phyloP scores from a whole-genome alignment of 1,284 basidiomycete species.

The Waitea zeae region DNA sequence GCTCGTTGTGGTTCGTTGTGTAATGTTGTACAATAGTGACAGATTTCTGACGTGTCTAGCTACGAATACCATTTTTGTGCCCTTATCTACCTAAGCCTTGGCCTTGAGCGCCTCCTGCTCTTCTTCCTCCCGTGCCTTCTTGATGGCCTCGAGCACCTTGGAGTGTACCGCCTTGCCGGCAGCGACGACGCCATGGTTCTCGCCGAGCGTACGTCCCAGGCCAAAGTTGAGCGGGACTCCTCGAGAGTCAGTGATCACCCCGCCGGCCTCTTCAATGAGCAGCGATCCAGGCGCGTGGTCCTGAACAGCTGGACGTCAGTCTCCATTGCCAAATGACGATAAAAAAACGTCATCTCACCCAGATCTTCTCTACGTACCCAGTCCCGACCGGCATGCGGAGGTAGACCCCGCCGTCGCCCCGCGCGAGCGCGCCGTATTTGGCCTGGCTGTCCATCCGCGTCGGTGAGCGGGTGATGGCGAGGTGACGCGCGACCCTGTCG shows the following conservation, averaged over 20 bases:
- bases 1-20: no score
- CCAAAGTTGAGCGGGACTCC: slow-evolving; percentile 77
- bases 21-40: no score
- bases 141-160: slow-evolving; percentile 60
- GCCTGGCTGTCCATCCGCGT: slow-evolving; percentile 97
- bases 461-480: slow-evolving; percentile 51
- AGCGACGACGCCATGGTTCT: slow-evolving; percentile 82
- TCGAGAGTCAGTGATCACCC: slow-evolving; percentile 69
- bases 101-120: slow-evolving; percentile 5
- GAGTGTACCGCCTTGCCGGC: slow-evolving; percentile 50
- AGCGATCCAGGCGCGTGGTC: slow-evolving; percentile 87
- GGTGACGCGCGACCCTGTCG: slow-evolving; percentile 49
- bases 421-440: slow-evolving; percentile 80
- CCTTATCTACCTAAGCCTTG: no score
- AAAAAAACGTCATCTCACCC: slow-evolving; percentile 35
- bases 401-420: slow-evolving; percentile 85
- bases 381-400: slow-evolving; percentile 79
- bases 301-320: slow-evolving; percentile 24
- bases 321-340: not conserved
- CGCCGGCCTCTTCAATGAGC: slow-evolving; percentile 83
- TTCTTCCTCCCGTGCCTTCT: slow-evolving; percentile 38
- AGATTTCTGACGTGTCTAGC: no score
- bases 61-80: no score
- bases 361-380: slow-evolving; percentile 81
- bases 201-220: slow-evolving; percentile 69